Percentiles rank a stretch among this genome's conserved stretches.
These are phyloP conservation scores for Arabis alpina DNA, from an alignment of 345 rosid species.

Conservation along the genomic window DNA sequence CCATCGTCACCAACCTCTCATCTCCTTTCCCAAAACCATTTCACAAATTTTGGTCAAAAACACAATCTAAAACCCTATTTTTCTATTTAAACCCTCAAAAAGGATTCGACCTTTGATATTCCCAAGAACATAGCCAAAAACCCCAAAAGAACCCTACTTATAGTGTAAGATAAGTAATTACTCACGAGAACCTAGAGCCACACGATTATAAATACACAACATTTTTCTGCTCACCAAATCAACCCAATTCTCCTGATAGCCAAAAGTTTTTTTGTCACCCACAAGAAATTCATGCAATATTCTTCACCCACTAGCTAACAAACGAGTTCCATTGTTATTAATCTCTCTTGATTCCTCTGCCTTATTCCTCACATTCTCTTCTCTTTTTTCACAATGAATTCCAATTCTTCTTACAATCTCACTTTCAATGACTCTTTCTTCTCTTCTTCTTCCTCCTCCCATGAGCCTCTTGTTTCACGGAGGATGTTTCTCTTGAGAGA, in stretches of 20 bases:
- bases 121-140: conserved; percentile 12
- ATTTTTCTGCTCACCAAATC: conserved; percentile 89
- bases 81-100: conserved; percentile 17
- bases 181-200: conserved; percentile 22
- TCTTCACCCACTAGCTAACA: conserved; percentile 46
- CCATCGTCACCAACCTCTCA: conserved; percentile 65
- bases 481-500: conserved; percentile 53
- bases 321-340: conserved; percentile 34
- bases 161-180: conserved; percentile 25
- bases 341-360: conserved; percentile 40
- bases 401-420: conserved; percentile 53
- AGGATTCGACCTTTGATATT: conserved; percentile 17
- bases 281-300: conserved; percentile 39
- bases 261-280: conserved; percentile 43
- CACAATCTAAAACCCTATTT: conserved; percentile 26
- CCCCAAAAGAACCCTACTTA: conserved; percentile 27
- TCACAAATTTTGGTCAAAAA: conserved; percentile 32
- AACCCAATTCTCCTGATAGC: conserved; percentile 50
- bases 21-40: conserved; percentile 38
- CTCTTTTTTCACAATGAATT: conserved; percentile 37
- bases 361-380: conserved; percentile 32
- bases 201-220: conserved; percentile 35
- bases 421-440: conserved; percentile 56
- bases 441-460: conserved; percentile 53
- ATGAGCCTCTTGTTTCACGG: conserved; percentile 57